Conservation (phyloP, 164 flowering plant species). For the Kingdonia uniflora region DNA sequence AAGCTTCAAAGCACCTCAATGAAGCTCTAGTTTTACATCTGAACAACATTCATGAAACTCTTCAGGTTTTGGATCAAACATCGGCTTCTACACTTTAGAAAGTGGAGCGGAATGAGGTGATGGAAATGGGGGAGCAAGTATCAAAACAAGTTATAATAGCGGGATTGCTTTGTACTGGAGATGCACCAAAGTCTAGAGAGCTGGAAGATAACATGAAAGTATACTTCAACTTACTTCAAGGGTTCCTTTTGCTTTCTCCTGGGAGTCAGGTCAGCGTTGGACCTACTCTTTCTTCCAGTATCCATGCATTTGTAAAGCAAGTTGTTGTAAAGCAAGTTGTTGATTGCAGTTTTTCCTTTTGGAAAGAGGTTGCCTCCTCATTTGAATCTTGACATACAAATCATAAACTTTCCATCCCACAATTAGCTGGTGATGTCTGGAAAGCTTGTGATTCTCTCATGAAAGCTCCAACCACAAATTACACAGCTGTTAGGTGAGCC, state of each 20-base stretch:
- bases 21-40: constrained; percentile 34
- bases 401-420: constrained; percentile 37
- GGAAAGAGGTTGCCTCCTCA: constrained; percentile 16
- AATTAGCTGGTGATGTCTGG: constrained; percentile 68
- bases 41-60: constrained; percentile 63
- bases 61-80: constrained; percentile 62
- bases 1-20: constrained; percentile 36
- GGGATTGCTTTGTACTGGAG: constrained; percentile 85
- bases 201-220: constrained; percentile 65
- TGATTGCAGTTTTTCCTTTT: constrained; percentile 47
- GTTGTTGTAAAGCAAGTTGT: no score
- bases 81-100: constrained; percentile 44
- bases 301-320: constrained; percentile 55
- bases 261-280: constrained; percentile 82
- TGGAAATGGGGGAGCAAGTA: constrained; percentile 56
- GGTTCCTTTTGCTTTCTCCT: constrained; percentile 64
- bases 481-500: constrained; percentile 72
- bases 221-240: constrained; percentile 72
- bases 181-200: constrained; percentile 33
- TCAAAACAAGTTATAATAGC: constrained; percentile 78
- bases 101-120: constrained; percentile 68
- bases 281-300: constrained; percentile 57
- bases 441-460: constrained; percentile 73
- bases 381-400: constrained; percentile 24
- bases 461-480: constrained; percentile 65